These are phyloP conservation scores for Recurvomyces mirabilis DNA, from an alignment of 495 filamentous ascomycete species.

Conservation along the genomic window DNA sequence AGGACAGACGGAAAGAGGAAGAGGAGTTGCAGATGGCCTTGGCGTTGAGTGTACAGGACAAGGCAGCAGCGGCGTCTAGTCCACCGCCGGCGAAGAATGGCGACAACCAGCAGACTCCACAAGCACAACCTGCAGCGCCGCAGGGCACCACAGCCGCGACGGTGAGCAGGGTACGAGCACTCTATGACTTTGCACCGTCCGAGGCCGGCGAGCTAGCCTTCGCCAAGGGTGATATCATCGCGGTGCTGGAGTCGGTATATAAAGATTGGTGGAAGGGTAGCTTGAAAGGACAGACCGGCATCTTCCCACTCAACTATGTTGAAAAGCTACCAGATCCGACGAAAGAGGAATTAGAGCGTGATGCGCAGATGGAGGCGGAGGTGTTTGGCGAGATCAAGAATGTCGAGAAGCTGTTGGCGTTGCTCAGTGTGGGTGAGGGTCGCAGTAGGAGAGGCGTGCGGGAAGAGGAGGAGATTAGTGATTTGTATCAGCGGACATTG, in stretches of 20 bases:
- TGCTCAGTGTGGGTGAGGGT: slow-evolving; percentile 70
- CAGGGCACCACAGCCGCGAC: slow-evolving; percentile 89
- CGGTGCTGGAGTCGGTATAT: slow-evolving; percentile 91
- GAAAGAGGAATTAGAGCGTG: slow-evolving; percentile 82
- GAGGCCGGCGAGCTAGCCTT: slow-evolving; percentile 93
- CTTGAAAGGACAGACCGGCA: slow-evolving; percentile 84
- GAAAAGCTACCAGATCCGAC: slow-evolving; percentile 95
- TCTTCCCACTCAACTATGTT: slow-evolving; percentile 97
- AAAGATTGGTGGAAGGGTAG: slow-evolving; percentile 99
- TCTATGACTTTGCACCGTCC: slow-evolving; percentile 90
- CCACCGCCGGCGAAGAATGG: not conserved
- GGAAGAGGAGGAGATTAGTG: slow-evolving; percentile 56
- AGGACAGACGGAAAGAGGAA: slow-evolving; percentile 90
- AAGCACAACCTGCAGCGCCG: slow-evolving; percentile 19
- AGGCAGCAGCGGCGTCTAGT: slow-evolving; percentile 16
- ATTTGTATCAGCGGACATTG: slow-evolving; percentile 80
- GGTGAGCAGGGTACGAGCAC: slow-evolving; percentile 82
- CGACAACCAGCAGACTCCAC: slow-evolving; percentile 1
- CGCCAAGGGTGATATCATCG: slow-evolving; percentile 92
- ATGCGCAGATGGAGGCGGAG: slow-evolving; percentile 94
- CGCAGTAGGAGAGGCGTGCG: slow-evolving; percentile 24
- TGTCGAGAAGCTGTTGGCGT: slow-evolving; percentile 87
- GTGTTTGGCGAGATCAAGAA: slow-evolving; percentile 99
- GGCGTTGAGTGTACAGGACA: slow-evolving; percentile 82
- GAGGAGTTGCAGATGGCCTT: slow-evolving; percentile 96